Percentiles rank a stretch among this genome's conserved stretches.
Conservation (phyloP, 805 yeast species). For the Starmera pachycereana region DNA sequence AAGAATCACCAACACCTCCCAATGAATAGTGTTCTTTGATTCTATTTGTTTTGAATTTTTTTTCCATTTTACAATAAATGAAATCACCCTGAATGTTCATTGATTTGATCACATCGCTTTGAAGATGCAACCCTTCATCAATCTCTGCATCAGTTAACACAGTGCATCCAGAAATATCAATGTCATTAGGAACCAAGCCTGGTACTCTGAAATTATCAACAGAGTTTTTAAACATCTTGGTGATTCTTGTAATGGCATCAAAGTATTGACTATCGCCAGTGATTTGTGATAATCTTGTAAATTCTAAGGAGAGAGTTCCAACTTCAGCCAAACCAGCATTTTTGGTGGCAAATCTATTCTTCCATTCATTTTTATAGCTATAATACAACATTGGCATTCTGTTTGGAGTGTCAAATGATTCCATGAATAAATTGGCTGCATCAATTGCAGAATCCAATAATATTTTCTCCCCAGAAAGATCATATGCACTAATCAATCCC, state of each 20-base stretch:
- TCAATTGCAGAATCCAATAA: slow-evolving; percentile 31
- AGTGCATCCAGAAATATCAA: slow-evolving; percentile 45
- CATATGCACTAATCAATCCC: slow-evolving; percentile 43
- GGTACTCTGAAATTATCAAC: slow-evolving; percentile 24
- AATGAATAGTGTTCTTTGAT: slow-evolving; percentile 19
- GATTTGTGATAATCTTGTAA: slow-evolving; percentile 40
- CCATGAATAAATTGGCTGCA: slow-evolving; percentile 37
- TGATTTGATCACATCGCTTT: slow-evolving; percentile 26
- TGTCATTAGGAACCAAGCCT: slow-evolving; percentile 31
- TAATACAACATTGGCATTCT: slow-evolving; percentile 39
- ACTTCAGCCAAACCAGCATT: slow-evolving; percentile 32
- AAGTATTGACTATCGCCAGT: slow-evolving; percentile 38
- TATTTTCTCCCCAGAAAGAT: slow-evolving; percentile 28
- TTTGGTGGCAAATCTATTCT: slow-evolving; percentile 28
- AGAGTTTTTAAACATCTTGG: slow-evolving; percentile 26
- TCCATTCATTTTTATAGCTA: slow-evolving; percentile 28
- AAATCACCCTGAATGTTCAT: slow-evolving; percentile 18
- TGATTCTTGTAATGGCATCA: slow-evolving; percentile 37
- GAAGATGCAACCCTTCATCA: slow-evolving; percentile 22
- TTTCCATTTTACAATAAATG: slow-evolving; percentile 24
- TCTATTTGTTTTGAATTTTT: slow-evolving; percentile 11
- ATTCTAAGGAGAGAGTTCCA: slow-evolving; percentile 41
- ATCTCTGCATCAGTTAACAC: slow-evolving; percentile 19
- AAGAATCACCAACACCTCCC: slow-evolving; percentile 35
- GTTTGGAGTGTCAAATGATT: slow-evolving; percentile 51